These are phyloP conservation scores for Backusella macrospora DNA, from an alignment of 192 early-diverging fungal species.

Conservation along the genomic window DNA sequence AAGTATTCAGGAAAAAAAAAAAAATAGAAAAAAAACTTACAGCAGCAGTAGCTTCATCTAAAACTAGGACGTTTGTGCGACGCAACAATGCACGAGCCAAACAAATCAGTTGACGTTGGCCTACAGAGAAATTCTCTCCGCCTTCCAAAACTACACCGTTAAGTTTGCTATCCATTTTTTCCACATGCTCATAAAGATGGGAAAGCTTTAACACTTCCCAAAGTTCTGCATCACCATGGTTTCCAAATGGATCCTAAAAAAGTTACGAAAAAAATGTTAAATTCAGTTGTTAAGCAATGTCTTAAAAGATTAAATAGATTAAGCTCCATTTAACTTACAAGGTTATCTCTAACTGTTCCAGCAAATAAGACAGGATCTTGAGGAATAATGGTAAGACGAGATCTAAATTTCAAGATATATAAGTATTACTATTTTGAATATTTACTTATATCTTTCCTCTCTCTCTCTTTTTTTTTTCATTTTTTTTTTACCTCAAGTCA, in stretches of 20 bases:
- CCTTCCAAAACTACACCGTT: slow-evolving; percentile 73
- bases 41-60: slow-evolving; percentile 89
- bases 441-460: no score
- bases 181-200: slow-evolving; percentile 68
- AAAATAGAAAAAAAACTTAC: slow-evolving; percentile 39
- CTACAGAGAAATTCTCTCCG: slow-evolving; percentile 85
- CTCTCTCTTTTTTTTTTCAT: background rate
- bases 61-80: slow-evolving; percentile 69
- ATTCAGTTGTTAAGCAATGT: background rate
- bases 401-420: slow-evolving; percentile 34
- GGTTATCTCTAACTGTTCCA: slow-evolving; percentile 58
- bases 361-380: slow-evolving; percentile 77
- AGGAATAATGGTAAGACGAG: slow-evolving; percentile 76
- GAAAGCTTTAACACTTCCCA: slow-evolving; percentile 72
- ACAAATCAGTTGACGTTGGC: slow-evolving; percentile 71
- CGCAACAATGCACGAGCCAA: slow-evolving; percentile 73
- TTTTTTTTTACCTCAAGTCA: slow-evolving; percentile 31
- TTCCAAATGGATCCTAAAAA: slow-evolving; percentile 51
- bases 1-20: background rate
- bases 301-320: no score
- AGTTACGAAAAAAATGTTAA: background rate
- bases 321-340: slow-evolving; percentile 16
- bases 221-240: slow-evolving; percentile 55
- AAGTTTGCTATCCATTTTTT: slow-evolving; percentile 62
- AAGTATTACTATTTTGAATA: background rate